Base-by-base conservation (phyloP, 1,139 yeast species). In the Pneumocystis wakefieldiae region DNA sequence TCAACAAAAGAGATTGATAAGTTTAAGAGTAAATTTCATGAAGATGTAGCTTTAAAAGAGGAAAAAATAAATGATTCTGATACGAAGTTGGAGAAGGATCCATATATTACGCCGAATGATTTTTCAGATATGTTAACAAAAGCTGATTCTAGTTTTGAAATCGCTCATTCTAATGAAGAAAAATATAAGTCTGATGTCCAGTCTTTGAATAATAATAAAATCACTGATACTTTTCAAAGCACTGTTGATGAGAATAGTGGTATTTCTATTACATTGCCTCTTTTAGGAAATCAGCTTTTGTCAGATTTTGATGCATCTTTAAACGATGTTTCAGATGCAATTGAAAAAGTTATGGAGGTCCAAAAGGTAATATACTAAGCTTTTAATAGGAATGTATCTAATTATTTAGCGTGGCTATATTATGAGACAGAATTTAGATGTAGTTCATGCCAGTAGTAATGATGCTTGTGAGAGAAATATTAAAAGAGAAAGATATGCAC, bases 361-460 rank as follows among this genome's bases (percentile, higher is more conserved):
- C 37, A 12, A 14, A 57, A 57, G n/a, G 59, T 57, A 19, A 19
- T 57, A 35, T 39, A 15, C 14, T 48, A 14, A 5, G 4, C 12
- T 7, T 39, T 39, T n/a, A 24, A 57, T 37, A 29, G 2, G 29
- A 29, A 7, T 42, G 7, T 57, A 15, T 29, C 19, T 28, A 37
- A 28, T 19, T 57, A 12, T 57, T 19, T 57, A 63, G 58, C 62
- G 60, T 29, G 65, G 65, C 17, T 64, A 64, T 36, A 60, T 64
- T 35, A 60, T 64, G 19, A 57, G 66, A 53, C 65, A 64, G 35
- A 62, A 64, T 38, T 32, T 64, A 24, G 37, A 63, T 39, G 41
- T 64, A n/a, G 65, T 64, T n/a, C 66, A 64, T 48, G 66, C 66
- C 15, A 57, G 39, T 8, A 37, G 42, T 36, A 36, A 35, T 10